Conservation (phyloP, 306 rosid species). For the Medicago truncatula region MtrunA17r5.0-ANR NC_053045.1:32857001-32857500, state of each 20-base stretch:
- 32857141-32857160: constrained; percentile 1
- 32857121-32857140: constrained; percentile 14
- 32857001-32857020: neutral
- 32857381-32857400: constrained; percentile 77
- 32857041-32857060: constrained; percentile 2
- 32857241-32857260: constrained; percentile 16
- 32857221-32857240: constrained; percentile 31
- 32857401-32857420: constrained; percentile 93
- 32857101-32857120: neutral
- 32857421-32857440: constrained; percentile 76
- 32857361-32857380: constrained; percentile 58
- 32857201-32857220: too few species aligned
- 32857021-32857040: neutral
- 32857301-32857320: constrained; percentile 89
- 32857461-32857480: constrained; percentile 99
- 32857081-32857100: neutral
- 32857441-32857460: constrained; percentile 56
- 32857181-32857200: neutral
- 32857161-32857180: neutral
- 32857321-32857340: constrained; percentile 66
- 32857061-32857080: constrained; percentile 1
- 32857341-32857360: constrained; percentile 67
- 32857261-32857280: constrained; percentile 22
- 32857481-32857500: constrained; percentile 80
- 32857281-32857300: constrained; percentile 93